Evolutionary conservation across 805 yeast genomes (phyloP).

Genomic region (Torulaspora microellipsoides): DNA sequence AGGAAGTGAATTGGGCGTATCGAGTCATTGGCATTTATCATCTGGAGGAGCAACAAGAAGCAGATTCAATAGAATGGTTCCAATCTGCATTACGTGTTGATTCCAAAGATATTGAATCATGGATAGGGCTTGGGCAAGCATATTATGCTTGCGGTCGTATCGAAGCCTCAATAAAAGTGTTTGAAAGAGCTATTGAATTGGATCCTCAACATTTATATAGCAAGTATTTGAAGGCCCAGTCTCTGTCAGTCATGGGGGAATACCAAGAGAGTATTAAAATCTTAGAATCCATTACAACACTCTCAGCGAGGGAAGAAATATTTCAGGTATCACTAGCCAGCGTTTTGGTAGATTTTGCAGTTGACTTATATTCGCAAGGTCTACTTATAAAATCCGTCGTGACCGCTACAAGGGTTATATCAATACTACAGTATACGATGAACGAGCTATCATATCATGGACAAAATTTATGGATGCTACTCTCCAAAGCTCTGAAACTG

Average conservation of each 20-base stretch:
- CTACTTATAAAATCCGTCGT: constrained; percentile 62
- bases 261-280: constrained; percentile 54
- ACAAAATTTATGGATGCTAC: constrained; percentile 60
- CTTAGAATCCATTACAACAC: constrained; percentile 40
- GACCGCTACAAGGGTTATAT: constrained; percentile 44
- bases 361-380: constrained; percentile 50
- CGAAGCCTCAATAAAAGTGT: constrained; percentile 83
- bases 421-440: constrained; percentile 20
- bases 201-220: constrained; percentile 58
- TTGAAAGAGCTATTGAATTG: constrained; percentile 55
- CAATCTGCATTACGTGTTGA: constrained; percentile 77
- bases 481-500: constrained; percentile 53
- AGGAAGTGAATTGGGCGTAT: constrained; percentile 73
- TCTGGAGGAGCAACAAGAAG: constrained; percentile 65
- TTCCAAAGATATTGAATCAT: constrained; percentile 66
- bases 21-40: constrained; percentile 78
- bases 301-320: constrained; percentile 46
- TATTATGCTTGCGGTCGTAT: constrained; percentile 78
- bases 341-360: constrained; percentile 52
- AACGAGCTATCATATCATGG: constrained; percentile 30
- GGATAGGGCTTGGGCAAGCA: constrained; percentile 98
- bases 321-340: constrained; percentile 53
- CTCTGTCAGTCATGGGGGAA: constrained; percentile 59
- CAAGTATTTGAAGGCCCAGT: constrained; percentile 60
- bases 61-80: constrained; percentile 80